phyloP scores from a whole-genome alignment of 768 basidiomycete species.

The Lactarius vividus region DNA sequence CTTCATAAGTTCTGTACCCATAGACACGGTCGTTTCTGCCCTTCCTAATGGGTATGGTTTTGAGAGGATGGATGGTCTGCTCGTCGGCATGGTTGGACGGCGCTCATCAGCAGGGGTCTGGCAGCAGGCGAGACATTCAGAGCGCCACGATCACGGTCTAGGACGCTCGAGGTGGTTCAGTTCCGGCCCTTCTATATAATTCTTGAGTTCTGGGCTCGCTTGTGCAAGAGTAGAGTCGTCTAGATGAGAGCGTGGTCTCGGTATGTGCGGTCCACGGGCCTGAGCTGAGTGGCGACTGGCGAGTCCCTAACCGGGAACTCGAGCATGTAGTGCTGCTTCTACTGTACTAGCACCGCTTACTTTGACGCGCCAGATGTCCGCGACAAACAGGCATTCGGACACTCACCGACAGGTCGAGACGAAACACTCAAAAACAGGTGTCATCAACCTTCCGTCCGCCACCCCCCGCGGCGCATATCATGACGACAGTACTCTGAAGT shows the following conservation, averaged over 20 bases:
- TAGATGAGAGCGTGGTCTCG: background rate
- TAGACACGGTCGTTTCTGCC: background rate
- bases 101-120: background rate
- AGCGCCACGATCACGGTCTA: background rate
- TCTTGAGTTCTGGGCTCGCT: background rate
- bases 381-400: no score
- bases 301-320: background rate
- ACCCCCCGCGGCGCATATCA: no score
- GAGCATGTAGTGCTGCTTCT: no score
- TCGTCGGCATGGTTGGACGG: no score
- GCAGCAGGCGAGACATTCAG: background rate
- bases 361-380: background rate
- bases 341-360: no score
- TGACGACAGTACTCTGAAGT: no score
- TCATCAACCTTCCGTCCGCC: no score
- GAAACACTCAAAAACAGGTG: no score
- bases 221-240: background rate
- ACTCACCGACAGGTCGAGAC: no score
- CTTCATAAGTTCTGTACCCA: no score
- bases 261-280: background rate
- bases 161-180: background rate
- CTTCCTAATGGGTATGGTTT: no score
- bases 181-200: background rate
- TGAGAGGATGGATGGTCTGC: no score
- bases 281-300: background rate